Evolutionary conservation across 345 rosid genomes (phyloP).

Genomic region (Hirschfeldia incana): DNA sequence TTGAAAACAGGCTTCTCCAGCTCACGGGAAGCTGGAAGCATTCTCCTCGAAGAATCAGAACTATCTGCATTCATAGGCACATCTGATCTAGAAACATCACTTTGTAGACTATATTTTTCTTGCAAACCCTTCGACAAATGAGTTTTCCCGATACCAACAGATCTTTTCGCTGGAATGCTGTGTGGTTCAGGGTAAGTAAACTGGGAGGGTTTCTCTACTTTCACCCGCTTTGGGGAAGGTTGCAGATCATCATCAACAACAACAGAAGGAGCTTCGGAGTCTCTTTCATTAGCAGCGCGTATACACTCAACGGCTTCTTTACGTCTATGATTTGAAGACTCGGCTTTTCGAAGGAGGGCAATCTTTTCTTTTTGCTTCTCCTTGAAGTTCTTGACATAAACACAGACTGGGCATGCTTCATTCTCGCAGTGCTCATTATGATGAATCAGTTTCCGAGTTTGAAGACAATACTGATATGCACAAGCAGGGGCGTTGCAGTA

Average conservation of each 20-base stretch:
- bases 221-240: slow-evolving; percentile 78
- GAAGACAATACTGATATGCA: slow-evolving; percentile 69
- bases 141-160: slow-evolving; percentile 42
- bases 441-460: slow-evolving; percentile 60
- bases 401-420: slow-evolving; percentile 81
- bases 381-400: slow-evolving; percentile 62
- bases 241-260: slow-evolving; percentile 60
- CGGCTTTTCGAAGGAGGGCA: slow-evolving; percentile 45
- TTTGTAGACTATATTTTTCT: slow-evolving; percentile 41
- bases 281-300: slow-evolving; percentile 47
- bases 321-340: slow-evolving; percentile 30
- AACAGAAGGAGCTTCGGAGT: slow-evolving; percentile 46
- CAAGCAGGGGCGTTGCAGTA: slow-evolving; percentile 61
- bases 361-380: slow-evolving; percentile 51
- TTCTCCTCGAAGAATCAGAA: slow-evolving; percentile 51
- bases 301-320: slow-evolving; percentile 50
- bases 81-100: slow-evolving; percentile 55
- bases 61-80: slow-evolving; percentile 54
- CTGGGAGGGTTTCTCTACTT: slow-evolving; percentile 62
- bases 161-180: slow-evolving; percentile 37
- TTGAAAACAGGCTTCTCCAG: slow-evolving; percentile 53
- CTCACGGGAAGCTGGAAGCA: slow-evolving; percentile 42
- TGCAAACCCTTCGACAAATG: slow-evolving; percentile 47
- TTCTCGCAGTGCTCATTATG: slow-evolving; percentile 68
- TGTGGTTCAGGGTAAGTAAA: slow-evolving; percentile 46